A percentile compares a stretch with the other conserved stretches of the same genome.
Evolutionary conservation across 768 basidiomycete species (phyloP).

Genomic region (Leccinum broughii): DNA sequence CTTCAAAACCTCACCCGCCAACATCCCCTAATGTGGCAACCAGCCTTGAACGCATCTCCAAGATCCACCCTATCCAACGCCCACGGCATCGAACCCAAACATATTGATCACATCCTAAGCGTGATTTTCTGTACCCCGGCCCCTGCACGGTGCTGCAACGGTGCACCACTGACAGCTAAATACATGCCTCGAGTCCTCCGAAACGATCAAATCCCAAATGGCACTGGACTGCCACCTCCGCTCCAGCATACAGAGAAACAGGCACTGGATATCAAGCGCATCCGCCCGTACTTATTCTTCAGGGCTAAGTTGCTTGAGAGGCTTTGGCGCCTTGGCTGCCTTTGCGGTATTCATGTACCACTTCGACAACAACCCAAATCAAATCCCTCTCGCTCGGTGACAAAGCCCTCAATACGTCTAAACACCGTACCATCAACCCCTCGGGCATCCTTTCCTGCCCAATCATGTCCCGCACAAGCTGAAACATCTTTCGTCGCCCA

Average conservation of each 20-base stretch:
- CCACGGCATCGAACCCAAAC: too few relatives aligned
- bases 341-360: conserved; percentile 61
- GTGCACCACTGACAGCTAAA: too few relatives aligned
- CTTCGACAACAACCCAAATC: conserved; percentile 85
- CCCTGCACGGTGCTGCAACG: too few relatives aligned
- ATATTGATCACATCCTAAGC: too few relatives aligned
- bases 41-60: too few relatives aligned
- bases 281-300: conserved; percentile 62
- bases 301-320: conserved; percentile 46
- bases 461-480: conserved; percentile 85
- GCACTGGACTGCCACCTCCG: conserved; percentile 30
- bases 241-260: conserved; percentile 81
- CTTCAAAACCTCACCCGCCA: too few relatives aligned
- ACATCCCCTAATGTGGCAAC: too few relatives aligned
- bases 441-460: conserved; percentile 69
- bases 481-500: conserved; percentile 84
- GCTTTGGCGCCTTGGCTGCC: conserved; percentile 21
- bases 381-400: conserved; percentile 79
- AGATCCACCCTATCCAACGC: too few relatives aligned
- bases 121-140: too few relatives aligned
- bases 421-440: conserved; percentile 64
- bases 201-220: too few relatives aligned
- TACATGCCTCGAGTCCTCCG: too few relatives aligned
- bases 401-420: conserved; percentile 79
- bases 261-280: conserved; percentile 68